Evolutionary conservation across 768 basidiomycete genomes (phyloP), one percentile per base, ranked within the genome.

Genomic region (Tremella fuciformis): DNA sequence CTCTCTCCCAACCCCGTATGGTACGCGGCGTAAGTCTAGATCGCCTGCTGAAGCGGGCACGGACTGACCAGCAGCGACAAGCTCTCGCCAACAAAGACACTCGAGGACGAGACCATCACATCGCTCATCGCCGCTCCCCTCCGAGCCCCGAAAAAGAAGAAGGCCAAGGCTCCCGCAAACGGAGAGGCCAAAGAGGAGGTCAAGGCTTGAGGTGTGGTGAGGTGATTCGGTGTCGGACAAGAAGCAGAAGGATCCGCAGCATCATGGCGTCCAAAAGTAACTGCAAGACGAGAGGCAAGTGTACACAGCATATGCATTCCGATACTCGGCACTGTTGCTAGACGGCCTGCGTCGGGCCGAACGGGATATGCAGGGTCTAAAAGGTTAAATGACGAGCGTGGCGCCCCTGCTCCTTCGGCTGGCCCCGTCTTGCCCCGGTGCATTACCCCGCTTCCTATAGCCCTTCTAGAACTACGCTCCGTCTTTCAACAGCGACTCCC

Each of bases 81-180:
- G 57, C 83, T 96, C 67, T 89, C 89, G 82, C 85, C 88, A 0
- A 88, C 88, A 63, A 91, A 91, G 78, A 85, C 90, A 76, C 80
- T 98, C 59, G 84, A 89, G 76, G 91, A 97, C 66, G 86, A 88
- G 67, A 89, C 88, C 66, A 78, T 92, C 65, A 91, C 92, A 80
- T 81, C 83, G 25, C 80, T 89, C 22, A 78, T 98, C 59, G 80
- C 86, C 46, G 85, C 86, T 77, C 87, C 84, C 67, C 78, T 99
- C 65, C 84, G 94, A 59, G 90, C 91, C 78, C 84, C 80, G 79
- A 93, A 89, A 84, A 94, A 92, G 84, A 88, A 82, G 79, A 66
- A 65, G 60, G 63, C 59, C 11, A 71, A 70, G 57, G n/a, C 56
- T 11, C 6, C 29, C n/a, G 50, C 39, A 13, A 55, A 52, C n/a